A percentile compares a stretch with the other conserved stretches of the same genome.
phyloP scores from a whole-genome alignment of 495 filamentous ascomycete species.

The Baudoinia panamericana region DNA sequence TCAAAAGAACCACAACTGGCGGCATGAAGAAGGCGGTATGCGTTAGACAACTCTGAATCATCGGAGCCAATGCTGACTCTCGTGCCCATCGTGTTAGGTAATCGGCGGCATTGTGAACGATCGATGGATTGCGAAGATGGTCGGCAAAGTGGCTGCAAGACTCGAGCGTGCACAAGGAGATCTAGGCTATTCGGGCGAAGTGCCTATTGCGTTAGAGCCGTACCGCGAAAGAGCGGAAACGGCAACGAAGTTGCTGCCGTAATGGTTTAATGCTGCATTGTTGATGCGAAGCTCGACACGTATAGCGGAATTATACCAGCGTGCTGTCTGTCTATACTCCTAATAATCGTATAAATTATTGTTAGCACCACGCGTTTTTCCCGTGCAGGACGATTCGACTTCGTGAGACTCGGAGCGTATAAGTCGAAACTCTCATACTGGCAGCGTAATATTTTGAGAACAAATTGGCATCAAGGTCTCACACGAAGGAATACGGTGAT shows the following conservation, averaged over 20 bases:
- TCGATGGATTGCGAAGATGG: slow-evolving; percentile 33
- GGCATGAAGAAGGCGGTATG: slow-evolving; percentile 13
- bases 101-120: slow-evolving; percentile 29
- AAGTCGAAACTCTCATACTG: too few relatives aligned
- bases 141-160: slow-evolving; percentile 29
- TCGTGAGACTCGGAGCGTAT: too few relatives aligned
- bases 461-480: too few relatives aligned
- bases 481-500: too few relatives aligned
- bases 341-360: too few relatives aligned
- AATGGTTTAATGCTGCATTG: too few relatives aligned
- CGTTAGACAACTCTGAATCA: slow-evolving; percentile 15
- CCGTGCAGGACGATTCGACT: too few relatives aligned
- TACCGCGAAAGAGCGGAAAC: slow-evolving; percentile 19
- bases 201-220: slow-evolving; percentile 21
- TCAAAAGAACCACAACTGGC: neutral
- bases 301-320: too few relatives aligned
- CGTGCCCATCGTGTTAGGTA: neutral
- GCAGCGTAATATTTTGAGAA: too few relatives aligned
- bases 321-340: too few relatives aligned
- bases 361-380: too few relatives aligned
- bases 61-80: neutral
- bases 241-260: slow-evolving; percentile 23
- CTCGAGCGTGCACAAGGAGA: slow-evolving; percentile 29
- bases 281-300: too few relatives aligned
- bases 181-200: slow-evolving; percentile 25